Percentiles rank a stretch among this genome's conserved stretches.
phyloP scores from a whole-genome alignment of 768 basidiomycete species.

The Tephrocybe sp. region DNA sequence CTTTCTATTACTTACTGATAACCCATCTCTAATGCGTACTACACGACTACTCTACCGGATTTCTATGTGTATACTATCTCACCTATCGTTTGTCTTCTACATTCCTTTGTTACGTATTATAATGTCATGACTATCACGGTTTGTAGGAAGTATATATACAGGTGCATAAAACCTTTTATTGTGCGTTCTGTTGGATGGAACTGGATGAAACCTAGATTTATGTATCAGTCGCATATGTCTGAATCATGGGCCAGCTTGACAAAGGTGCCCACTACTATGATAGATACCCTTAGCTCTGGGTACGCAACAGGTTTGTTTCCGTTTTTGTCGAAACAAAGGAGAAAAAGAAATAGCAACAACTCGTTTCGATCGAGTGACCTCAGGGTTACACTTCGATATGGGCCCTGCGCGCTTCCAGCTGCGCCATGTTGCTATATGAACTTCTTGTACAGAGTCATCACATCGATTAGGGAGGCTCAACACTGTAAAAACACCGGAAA shows the following conservation, averaged over 20 bases:
- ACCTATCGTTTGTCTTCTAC: background rate
- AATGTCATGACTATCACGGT: background rate
- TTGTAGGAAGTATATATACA: background rate
- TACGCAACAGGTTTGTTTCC: too few relatives aligned
- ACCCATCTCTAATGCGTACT: background rate
- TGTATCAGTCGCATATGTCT: too few relatives aligned
- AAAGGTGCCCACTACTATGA: too few relatives aligned
- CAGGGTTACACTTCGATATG: constrained; percentile 2
- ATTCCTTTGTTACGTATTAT: background rate
- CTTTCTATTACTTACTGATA: background rate
- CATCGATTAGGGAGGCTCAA: too few relatives aligned
- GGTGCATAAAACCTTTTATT: too few relatives aligned
- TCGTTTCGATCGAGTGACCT: constrained; percentile 14
- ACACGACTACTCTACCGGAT: background rate
- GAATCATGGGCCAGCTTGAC: too few relatives aligned
- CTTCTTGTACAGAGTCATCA: too few relatives aligned
- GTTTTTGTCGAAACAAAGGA: too few relatives aligned
- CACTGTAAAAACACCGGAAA: too few relatives aligned
- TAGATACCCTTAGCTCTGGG: too few relatives aligned
- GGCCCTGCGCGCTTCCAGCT: constrained; percentile 13
- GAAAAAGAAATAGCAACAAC: constrained; percentile 7
- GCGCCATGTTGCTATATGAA: constrained; percentile 7
- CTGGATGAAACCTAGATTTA: too few relatives aligned
- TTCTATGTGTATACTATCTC: background rate
- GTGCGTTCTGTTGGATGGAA: too few relatives aligned